A percentile compares a stretch with the other conserved stretches of the same genome.
Evolutionary conservation across 1,284 basidiomycete genomes (phyloP).

Genomic region (Bondarzewia mesenterica): DNA sequence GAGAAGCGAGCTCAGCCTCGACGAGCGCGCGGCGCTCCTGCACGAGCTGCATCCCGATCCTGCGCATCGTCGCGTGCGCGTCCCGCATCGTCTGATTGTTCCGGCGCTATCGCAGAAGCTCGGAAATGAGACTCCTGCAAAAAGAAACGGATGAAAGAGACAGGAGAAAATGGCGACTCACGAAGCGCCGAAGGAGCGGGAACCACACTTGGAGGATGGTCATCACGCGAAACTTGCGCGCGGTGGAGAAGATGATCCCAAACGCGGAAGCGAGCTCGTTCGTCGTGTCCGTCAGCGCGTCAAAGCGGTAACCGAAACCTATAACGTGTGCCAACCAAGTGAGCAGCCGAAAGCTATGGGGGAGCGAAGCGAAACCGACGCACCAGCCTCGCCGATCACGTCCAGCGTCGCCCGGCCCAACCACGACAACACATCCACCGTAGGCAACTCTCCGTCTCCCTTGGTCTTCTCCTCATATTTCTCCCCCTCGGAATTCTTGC

Average conservation of each 20-base stretch:
- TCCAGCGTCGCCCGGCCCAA: conserved; percentile 62
- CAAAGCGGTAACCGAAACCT: conserved; percentile 61
- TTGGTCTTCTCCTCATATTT: not conserved
- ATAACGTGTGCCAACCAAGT: not conserved
- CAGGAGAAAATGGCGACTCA: not conserved
- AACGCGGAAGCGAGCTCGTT: conserved; percentile 43
- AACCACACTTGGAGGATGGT: conserved; percentile 46
- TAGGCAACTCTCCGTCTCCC: conserved; percentile 4
- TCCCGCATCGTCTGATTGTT: conserved; percentile 34
- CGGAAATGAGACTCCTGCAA: conserved; percentile 6
- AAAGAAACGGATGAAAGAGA: not conserved
- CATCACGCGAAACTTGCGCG: conserved; percentile 35
- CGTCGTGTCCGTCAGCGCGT: conserved; percentile 28
- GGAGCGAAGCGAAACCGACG: conserved; percentile 1
- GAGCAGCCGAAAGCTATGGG: too few species aligned
- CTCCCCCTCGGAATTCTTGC: not conserved
- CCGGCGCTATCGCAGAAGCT: conserved; percentile 20
- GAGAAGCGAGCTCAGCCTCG: conserved; percentile 2
- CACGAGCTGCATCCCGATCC: conserved; percentile 51
- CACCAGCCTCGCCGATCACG: conserved; percentile 63
- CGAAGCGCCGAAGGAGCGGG: conserved; percentile 37
- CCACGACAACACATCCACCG: conserved; percentile 52
- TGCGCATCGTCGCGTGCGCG: conserved; percentile 39
- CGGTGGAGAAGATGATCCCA: conserved; percentile 35
- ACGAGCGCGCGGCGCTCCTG: conserved; percentile 32